Conservation (phyloP, 805 yeast species). For the Ogataea parapolymorpha region DNA sequence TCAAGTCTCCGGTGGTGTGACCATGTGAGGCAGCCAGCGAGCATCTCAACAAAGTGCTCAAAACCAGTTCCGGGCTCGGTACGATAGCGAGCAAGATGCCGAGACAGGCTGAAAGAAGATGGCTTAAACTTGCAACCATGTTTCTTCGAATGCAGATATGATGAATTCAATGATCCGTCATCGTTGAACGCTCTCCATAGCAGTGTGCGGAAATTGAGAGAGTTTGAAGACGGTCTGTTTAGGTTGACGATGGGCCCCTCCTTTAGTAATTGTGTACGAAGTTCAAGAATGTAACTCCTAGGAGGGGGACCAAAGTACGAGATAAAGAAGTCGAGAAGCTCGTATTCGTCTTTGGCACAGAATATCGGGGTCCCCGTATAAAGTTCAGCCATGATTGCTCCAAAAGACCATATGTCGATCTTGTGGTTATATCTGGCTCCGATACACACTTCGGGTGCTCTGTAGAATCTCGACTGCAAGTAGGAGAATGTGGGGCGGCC, state of each 20-base stretch:
- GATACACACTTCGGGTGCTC: constrained; percentile 75
- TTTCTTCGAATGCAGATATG: constrained; percentile 17
- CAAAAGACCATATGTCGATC: constrained; percentile 88
- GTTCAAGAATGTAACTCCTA: constrained; percentile 35
- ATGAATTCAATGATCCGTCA: constrained; percentile 26
- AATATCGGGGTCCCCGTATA: constrained; percentile 53
- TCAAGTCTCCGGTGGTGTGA: constrained; percentile 32
- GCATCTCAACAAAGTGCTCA: constrained; percentile 27
- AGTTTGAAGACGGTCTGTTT: constrained; percentile 1
- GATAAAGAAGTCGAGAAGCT: constrained; percentile 41
- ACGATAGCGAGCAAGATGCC: constrained; percentile 10
- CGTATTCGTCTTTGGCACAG: constrained; percentile 48
- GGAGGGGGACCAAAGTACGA: constrained; percentile 49
- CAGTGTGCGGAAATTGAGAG: constrained; percentile 21
- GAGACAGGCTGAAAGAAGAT: constrained; percentile 18
- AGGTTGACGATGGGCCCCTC: constrained; percentile 35
- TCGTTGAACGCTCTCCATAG: constrained; percentile 36
- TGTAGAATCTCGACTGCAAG: constrained; percentile 63
- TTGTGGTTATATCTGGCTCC: constrained; percentile 59
- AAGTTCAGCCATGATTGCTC: constrained; percentile 87
- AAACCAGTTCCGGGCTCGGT: constrained; percentile 1
- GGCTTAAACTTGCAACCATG: constrained; percentile 20
- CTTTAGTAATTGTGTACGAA: constrained; percentile 37
- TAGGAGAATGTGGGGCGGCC: constrained; percentile 47
- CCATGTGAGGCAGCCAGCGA: constrained; percentile 34